Base-by-base conservation (phyloP, 2,329 filamentous ascomycete genomes). In the Madurella fahalii region DNA sequence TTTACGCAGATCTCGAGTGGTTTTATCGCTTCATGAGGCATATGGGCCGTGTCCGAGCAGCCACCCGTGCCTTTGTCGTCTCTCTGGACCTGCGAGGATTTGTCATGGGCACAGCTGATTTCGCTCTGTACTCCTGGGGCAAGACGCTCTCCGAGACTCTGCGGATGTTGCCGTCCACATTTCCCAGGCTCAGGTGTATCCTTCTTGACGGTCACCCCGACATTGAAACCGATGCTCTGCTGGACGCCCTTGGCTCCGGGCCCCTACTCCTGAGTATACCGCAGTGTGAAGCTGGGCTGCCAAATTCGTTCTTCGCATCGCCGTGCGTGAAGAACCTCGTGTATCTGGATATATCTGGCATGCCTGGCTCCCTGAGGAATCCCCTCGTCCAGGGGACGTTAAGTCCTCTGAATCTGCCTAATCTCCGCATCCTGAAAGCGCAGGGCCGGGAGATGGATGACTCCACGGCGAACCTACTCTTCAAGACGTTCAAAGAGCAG, bases 351-450 rank as follows among this genome's bases (percentile, higher is more conserved):
- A 57, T 81, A 9, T 83, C 80, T 0, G 67, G 71, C 17, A 61
- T 77, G n/a, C 73, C 74, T 0, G 78, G 76, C 1, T 78, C 77
- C 0, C 61, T 79, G 11, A 66, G 63, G 41, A 43, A 32, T 11
- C 61, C 67, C 15, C 61, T 77, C 1, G 54, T 73, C 5, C 66
- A 69, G 12, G 60, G 64, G 0, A 65, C 66, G 1, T 47, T 74
- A 9, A 69, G 67, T 3, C 64, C 68, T 34, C 48, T 52, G 12
- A 64, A 65, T n/a, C 65, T 82, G 37, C 73, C 74, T 2, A 67
- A 71, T 44, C 69, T 85, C 9, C 75, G 77, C 2, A 69, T 84
- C 3, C 65, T 85, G 25, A 84, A 82, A 60, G 66, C 76, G 0
- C 69, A 71, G 45, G 69, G 72, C 2, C 72, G 77, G 18, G 74